Percentiles rank a stretch among this genome's conserved stretches.
phyloP scores from a whole-genome alignment of 2,329 filamentous ascomycete genomes.

The Xylaria arbuscula region DNA sequence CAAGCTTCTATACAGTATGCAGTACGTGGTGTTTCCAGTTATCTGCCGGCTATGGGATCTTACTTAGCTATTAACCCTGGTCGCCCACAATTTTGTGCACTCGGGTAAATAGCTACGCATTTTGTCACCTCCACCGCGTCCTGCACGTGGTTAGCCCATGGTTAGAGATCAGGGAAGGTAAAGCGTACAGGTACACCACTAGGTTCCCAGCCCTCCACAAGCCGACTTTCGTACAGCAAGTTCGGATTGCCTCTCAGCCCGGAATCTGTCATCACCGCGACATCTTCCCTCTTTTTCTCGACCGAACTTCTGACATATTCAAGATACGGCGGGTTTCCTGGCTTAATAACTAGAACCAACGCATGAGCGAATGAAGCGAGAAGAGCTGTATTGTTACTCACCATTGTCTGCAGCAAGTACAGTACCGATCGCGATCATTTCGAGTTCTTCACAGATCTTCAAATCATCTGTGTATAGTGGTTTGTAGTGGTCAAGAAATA shows the following conservation, averaged over 20 bases:
- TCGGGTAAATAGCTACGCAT: slow-evolving; percentile 60
- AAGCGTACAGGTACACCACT: slow-evolving; percentile 70
- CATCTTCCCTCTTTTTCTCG: slow-evolving; percentile 66
- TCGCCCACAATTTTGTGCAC: neutral
- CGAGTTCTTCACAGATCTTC: slow-evolving; percentile 79
- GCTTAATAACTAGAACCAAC: slow-evolving; percentile 65
- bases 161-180: neutral
- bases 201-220: slow-evolving; percentile 74
- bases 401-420: slow-evolving; percentile 75
- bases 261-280: slow-evolving; percentile 45
- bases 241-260: slow-evolving; percentile 67
- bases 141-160: slow-evolving; percentile 54
- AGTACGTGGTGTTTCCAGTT: neutral
- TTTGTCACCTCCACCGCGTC: slow-evolving; percentile 75
- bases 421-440: slow-evolving; percentile 70
- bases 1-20: neutral
- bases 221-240: slow-evolving; percentile 72
- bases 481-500: slow-evolving; percentile 87
- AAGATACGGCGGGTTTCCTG: slow-evolving; percentile 76
- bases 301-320: slow-evolving; percentile 76
- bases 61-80: neutral
- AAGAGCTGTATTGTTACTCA: slow-evolving; percentile 27
- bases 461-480: slow-evolving; percentile 78
- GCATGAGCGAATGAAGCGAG: slow-evolving; percentile 7
- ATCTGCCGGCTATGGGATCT: neutral